Percentiles rank a stretch among this genome's conserved stretches.
phyloP scores from a whole-genome alignment of 306 rosid genomes.

The Trichosanthes truncata region DNA sequence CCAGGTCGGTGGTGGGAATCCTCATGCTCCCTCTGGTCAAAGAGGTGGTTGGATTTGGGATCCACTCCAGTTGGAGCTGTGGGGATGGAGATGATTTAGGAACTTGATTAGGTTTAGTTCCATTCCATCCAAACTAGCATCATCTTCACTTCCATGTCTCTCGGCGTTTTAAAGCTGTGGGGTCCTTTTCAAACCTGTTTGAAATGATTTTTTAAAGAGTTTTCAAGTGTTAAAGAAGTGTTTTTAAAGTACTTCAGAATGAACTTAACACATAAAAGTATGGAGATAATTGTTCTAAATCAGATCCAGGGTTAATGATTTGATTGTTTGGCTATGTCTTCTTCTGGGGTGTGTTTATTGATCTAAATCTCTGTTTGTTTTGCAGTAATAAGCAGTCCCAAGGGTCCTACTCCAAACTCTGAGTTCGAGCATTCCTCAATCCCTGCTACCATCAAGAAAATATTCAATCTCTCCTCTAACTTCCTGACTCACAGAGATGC shows the following conservation, averaged over 20 bases:
- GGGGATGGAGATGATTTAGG: background rate
- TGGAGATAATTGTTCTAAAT: background rate
- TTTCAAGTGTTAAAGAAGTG: too few species aligned
- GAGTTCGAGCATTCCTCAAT: constrained; percentile 97
- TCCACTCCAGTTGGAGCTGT: background rate
- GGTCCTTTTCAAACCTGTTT: background rate
- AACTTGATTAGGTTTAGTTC: background rate
- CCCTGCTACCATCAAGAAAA: constrained; percentile 96
- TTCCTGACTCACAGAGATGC: constrained; percentile 97
- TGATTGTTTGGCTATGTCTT: background rate
- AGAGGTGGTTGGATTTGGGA: background rate
- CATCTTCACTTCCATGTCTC: background rate
- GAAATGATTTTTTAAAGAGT: too few species aligned
- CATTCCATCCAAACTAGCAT: background rate
- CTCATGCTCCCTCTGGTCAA: background rate
- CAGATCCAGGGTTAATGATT: background rate
- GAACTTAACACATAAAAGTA: background rate
- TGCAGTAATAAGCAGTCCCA: constrained; percentile 59
- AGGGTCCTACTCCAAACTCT: constrained; percentile 74
- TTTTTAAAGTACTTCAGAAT: too few species aligned
- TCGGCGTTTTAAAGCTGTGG: background rate
- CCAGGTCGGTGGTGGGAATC: background rate
- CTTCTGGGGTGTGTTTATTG: background rate
- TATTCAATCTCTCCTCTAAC: constrained; percentile 81
- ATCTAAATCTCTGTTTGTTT: constrained; percentile 15